Evolutionary conservation across 2,329 filamentous ascomycete genomes (phyloP).

Genomic region (Epichloe festucae): DNA sequence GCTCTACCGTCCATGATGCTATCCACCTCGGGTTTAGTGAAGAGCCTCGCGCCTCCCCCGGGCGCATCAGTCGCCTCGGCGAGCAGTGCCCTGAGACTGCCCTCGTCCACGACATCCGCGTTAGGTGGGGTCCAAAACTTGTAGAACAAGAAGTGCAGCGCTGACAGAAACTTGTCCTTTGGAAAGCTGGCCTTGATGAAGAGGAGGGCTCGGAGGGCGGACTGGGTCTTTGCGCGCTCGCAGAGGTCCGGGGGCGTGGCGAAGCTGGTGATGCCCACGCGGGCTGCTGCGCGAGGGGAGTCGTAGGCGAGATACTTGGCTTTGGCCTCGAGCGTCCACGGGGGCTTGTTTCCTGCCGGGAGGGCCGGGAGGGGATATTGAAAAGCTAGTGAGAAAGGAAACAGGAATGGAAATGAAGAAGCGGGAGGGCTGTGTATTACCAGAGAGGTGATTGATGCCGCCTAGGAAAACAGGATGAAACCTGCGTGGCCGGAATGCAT

Average conservation of each 20-base stretch:
- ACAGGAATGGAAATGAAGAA: not conserved
- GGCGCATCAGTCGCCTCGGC: constrained; percentile 16
- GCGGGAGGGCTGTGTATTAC: constrained; percentile 20
- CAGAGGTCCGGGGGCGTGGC: constrained; percentile 31
- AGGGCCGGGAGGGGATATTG: not conserved
- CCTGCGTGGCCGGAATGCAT: constrained; percentile 24
- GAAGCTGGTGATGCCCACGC: constrained; percentile 24
- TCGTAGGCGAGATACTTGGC: constrained; percentile 39
- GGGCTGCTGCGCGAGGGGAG: constrained; percentile 23
- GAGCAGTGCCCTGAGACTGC: constrained; percentile 31
- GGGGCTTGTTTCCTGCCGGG: constrained; percentile 54
- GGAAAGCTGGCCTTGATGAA: constrained; percentile 50
- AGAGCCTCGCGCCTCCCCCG: constrained; percentile 22
- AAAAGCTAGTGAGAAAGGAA: not conserved
- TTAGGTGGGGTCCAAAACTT: constrained; percentile 50
- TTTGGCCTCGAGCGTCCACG: constrained; percentile 59
- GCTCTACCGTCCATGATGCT: constrained; percentile 41
- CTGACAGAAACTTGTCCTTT: constrained; percentile 32
- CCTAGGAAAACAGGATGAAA: constrained; percentile 62
- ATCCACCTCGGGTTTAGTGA: constrained; percentile 37
- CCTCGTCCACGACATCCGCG: constrained; percentile 45
- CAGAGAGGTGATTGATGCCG: constrained; percentile 47
- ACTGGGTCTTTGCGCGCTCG: constrained; percentile 26
- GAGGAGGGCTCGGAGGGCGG: constrained; percentile 53
- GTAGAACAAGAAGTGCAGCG: constrained; percentile 42